Evolutionary conservation across 257 asterid genomes (phyloP).

Genomic region (Perilla frutescens): DNA sequence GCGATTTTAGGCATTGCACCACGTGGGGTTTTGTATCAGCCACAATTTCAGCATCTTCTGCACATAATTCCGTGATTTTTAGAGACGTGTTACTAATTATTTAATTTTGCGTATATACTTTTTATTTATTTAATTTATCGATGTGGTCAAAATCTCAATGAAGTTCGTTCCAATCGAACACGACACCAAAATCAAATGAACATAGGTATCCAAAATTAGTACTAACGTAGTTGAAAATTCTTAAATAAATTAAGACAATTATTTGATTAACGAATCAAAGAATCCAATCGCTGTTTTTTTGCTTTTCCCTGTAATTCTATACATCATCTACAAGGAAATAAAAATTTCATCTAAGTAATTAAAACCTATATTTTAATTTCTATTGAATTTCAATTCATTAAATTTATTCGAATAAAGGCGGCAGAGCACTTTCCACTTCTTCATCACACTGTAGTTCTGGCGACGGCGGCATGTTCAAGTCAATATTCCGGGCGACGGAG

Average conservation of each 20-base stretch:
- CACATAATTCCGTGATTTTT: constrained; percentile 1
- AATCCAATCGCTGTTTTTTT: constrained; percentile 11
- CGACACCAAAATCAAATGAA: no score
- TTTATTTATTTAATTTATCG: no score
- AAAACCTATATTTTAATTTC: not conserved
- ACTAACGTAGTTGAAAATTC: no score
- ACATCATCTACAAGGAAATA: constrained; percentile 22
- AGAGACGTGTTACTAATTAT: constrained; percentile 24
- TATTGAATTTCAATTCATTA: not conserved
- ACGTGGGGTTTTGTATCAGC: constrained; percentile 32
- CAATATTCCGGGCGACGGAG: constrained; percentile 40
- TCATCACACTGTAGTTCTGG: constrained; percentile 55
- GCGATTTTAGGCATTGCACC: constrained; percentile 31
- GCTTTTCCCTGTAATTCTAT: constrained; percentile 1
- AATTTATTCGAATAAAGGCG: constrained; percentile 39
- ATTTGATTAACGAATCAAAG: constrained; percentile 40
- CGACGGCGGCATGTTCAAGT: constrained; percentile 60
- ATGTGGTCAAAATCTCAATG: no score
- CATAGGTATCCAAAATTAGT: no score
- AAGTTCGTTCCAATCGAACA: no score
- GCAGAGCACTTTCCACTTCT: constrained; percentile 66
- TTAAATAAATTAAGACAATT: not conserved
- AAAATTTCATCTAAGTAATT: not conserved
- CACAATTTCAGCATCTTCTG: constrained; percentile 33
- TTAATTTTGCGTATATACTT: not conserved